Percentiles rank a stretch among this genome's conserved stretches.
Conservation (phyloP, 169 alveolate genomes). For the Plasmodium fragile region DNA sequence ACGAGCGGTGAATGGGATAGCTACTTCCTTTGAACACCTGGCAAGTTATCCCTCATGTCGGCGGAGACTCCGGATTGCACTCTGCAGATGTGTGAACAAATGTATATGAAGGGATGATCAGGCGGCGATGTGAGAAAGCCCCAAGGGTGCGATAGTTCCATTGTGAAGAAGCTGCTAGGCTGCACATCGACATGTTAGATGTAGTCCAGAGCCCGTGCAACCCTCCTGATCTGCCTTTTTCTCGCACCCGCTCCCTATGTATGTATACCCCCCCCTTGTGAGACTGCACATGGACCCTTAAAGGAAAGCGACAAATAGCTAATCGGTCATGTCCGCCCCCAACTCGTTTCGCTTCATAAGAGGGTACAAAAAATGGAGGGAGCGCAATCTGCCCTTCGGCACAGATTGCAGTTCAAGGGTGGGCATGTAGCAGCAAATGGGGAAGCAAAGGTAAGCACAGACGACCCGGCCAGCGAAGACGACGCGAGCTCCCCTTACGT, state of each 20-base stretch:
- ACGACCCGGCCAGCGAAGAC: background rate
- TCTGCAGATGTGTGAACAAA: background rate
- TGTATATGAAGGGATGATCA: background rate
- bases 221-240: no score
- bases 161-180: background rate
- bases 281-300: background rate
- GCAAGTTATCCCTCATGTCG: background rate
- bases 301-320: background rate
- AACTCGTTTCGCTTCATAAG: background rate
- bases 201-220: background rate
- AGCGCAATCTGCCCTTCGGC: background rate
- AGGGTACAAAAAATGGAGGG: background rate
- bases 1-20: background rate
- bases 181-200: background rate
- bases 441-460: background rate
- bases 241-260: background rate
- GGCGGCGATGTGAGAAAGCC: background rate
- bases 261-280: background rate
- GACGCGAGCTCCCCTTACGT: background rate
- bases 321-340: background rate
- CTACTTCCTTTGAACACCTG: background rate
- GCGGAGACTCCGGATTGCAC: background rate
- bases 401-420: background rate
- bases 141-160: background rate
- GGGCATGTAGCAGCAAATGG: background rate